These are phyloP conservation scores for Lentinus brumalis DNA, from an alignment of 768 basidiomycete genomes.

Conservation along the genomic window DNA sequence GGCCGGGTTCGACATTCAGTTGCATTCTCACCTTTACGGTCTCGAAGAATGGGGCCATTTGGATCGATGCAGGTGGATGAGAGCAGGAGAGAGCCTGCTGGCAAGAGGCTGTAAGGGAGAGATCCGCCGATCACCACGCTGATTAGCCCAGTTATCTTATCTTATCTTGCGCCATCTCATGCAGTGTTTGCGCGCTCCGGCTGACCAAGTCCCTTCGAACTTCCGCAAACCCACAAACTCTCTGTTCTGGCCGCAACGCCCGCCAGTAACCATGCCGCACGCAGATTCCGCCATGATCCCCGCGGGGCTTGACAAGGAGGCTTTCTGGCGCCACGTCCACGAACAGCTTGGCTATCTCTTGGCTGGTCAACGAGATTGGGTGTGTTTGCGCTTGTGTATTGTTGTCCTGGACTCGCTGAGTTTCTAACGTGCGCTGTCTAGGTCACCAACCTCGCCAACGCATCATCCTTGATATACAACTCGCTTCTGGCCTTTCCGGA, in stretches of 20 bases:
- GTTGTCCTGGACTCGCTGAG: conserved; percentile 10
- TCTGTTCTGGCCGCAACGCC: neutral
- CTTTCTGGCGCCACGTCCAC: conserved; percentile 81
- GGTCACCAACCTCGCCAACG: conserved; percentile 88
- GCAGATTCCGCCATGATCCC: conserved; percentile 80
- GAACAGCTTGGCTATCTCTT: conserved; percentile 63
- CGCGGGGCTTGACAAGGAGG: conserved; percentile 64
- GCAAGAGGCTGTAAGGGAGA: conserved; percentile 17
- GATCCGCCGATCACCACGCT: conserved; percentile 1
- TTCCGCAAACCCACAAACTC: neutral
- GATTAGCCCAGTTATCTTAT: conserved; percentile 17
- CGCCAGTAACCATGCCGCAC: conserved; percentile 62
- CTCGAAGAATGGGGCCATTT: conserved; percentile 77
- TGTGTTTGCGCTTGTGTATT: conserved; percentile 36
- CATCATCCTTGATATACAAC: conserved; percentile 79
- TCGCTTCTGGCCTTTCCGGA: conserved; percentile 68
- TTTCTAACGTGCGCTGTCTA: conserved; percentile 30
- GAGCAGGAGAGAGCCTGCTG: conserved; percentile 20
- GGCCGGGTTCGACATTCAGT: too few relatives aligned
- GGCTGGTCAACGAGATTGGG: conserved; percentile 77
- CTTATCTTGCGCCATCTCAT: conserved; percentile 10
- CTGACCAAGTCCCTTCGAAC: neutral
- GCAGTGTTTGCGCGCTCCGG: neutral
- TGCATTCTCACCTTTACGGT: conserved; percentile 58
- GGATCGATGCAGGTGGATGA: conserved; percentile 14